These are phyloP conservation scores for Aphanoascus verrucosus DNA, from an alignment of 2,329 filamentous ascomycete genomes.

Conservation along the genomic window DNA sequence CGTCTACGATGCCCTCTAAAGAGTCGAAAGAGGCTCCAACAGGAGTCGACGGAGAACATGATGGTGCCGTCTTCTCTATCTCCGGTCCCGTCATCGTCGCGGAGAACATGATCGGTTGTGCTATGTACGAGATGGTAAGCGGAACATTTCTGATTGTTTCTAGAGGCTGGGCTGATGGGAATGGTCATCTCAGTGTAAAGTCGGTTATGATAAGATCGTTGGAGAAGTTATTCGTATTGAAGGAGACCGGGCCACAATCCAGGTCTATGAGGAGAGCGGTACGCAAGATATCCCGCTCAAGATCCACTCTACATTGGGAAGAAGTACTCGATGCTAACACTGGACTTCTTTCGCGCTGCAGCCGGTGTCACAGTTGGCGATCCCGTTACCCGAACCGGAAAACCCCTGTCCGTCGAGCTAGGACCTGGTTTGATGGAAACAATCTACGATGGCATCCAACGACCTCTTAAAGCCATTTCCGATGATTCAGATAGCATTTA, in stretches of 20 bases:
- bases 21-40: slow-evolving; percentile 36
- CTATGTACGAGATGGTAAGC: slow-evolving; percentile 96
- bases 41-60: slow-evolving; percentile 43
- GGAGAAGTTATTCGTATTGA: slow-evolving; percentile 98
- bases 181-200: slow-evolving; percentile 55
- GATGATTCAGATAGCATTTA: slow-evolving; percentile 77
- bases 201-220: slow-evolving; percentile 82
- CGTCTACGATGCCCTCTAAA: slow-evolving; percentile 35
- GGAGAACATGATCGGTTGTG: slow-evolving; percentile 97
- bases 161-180: background rate
- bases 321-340: background rate
- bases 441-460: slow-evolving; percentile 98
- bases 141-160: background rate
- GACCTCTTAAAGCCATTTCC: slow-evolving; percentile 78
- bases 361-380: slow-evolving; percentile 94
- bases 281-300: slow-evolving; percentile 24
- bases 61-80: slow-evolving; percentile 60
- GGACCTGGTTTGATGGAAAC: slow-evolving; percentile 96
- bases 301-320: slow-evolving; percentile 9
- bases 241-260: slow-evolving; percentile 88
- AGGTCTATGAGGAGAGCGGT: slow-evolving; percentile 99
- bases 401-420: slow-evolving; percentile 93
- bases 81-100: slow-evolving; percentile 87
- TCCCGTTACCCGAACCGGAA: slow-evolving; percentile 79
- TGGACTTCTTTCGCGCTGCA: slow-evolving; percentile 9